These are phyloP conservation scores for Torulaspora gathmanii DNA, from an alignment of 805 yeast genomes.

Conservation along the genomic window DNA sequence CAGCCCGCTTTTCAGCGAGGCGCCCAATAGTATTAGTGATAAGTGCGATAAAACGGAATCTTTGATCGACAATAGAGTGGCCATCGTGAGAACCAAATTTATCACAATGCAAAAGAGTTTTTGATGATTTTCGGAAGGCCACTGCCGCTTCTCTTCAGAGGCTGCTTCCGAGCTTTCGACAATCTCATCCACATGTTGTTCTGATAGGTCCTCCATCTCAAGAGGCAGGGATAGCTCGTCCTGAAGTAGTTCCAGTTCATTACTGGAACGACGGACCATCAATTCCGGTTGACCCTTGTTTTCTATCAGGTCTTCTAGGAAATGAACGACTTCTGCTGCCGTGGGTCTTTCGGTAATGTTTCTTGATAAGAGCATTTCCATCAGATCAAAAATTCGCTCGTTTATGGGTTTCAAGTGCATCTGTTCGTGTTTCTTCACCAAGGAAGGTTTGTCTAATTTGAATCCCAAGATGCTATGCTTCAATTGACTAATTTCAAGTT, in stretches of 20 bases:
- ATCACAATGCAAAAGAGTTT: conserved; percentile 5
- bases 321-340: conserved; percentile 38
- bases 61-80: conserved; percentile 1
- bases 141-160: background rate
- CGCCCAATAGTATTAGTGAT: conserved; percentile 14
- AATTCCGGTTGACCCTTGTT: background rate
- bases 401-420: conserved; percentile 24
- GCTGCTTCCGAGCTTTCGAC: background rate
- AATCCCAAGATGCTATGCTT: conserved; percentile 36
- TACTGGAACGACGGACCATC: background rate
- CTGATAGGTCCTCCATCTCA: background rate
- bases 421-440: conserved; percentile 19
- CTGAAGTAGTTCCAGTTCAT: conserved; percentile 3
- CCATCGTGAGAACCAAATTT: background rate
- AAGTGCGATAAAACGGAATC: conserved; percentile 6
- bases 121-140: background rate
- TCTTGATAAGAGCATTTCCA: conserved; percentile 38
- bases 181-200: background rate
- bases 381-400: conserved; percentile 35
- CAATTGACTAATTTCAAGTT: conserved; percentile 28
- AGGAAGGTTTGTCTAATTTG: conserved; percentile 20
- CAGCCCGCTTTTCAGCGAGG: conserved; percentile 7
- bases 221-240: background rate
- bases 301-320: conserved; percentile 23
- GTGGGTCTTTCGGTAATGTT: conserved; percentile 41